Evolutionary conservation across 2,329 filamentous ascomycete genomes (phyloP), one percentile per base, ranked within the genome.

Genomic region (Cytospora paraplurivora): DNA sequence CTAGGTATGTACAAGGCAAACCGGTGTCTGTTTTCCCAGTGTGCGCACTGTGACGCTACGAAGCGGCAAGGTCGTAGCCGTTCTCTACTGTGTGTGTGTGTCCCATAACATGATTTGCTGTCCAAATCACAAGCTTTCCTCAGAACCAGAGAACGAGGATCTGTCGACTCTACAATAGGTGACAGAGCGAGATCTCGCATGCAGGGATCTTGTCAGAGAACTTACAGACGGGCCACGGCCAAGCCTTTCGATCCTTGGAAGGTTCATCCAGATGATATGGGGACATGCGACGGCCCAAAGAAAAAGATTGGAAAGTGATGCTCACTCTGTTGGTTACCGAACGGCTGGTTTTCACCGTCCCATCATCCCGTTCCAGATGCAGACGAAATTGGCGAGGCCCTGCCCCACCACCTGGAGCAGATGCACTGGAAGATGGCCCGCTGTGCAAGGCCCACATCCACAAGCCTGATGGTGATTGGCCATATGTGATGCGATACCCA

Each of bases 311-410:
- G 35, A 44, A 27, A 4, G n/a, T 44, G 52, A 49, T 50, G 15
- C 15, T 37, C 17, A 21, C 35, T 49, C 38, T 61, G 51, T 55
- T 61, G 59, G 59, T 61, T 61, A 61, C 59, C 59, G 59, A 61
- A 37, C 38, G 38, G 52, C 59, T 61, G 59, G 59, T 61, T 61
- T 55, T 47, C 27, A 50, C 51, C 51, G 33, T 51, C 59, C 59
- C 59, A 61, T 32, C 32, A 52, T 61, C 32, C 51, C 58, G 52
- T 61, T 44, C 41, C 51, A 55, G 49, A 61, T 55, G 51, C 59
- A 49, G 3, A 49, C 44, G 44, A 47, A 47, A 47, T 21, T 47
- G 44, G 59, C 32, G 51, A 32, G 32, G 32, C 21, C 21, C 50
- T 33, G 50, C 15, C 50, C 27, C 17, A 34, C 50, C 21, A 52